A percentile compares a stretch with the other conserved stretches of the same genome.
Evolutionary conservation across 768 basidiomycete genomes (phyloP).

Genomic region (Lentinula sp.): DNA sequence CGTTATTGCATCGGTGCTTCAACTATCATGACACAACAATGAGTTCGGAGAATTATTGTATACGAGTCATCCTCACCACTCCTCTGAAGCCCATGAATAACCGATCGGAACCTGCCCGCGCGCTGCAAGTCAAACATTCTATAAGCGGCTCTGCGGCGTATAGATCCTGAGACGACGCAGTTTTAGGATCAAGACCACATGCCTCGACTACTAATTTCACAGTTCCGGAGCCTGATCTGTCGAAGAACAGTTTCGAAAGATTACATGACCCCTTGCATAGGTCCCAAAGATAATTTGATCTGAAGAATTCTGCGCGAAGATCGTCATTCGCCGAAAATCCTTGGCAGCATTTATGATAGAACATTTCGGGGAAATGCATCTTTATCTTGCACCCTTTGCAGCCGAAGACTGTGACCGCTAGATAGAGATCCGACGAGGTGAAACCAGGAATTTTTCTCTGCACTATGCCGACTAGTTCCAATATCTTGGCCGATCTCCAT

Average conservation of each 20-base stretch:
- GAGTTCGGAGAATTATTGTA: not conserved
- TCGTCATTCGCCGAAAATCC: not conserved
- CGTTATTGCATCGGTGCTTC: not conserved
- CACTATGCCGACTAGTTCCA: not conserved
- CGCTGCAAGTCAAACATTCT: not conserved
- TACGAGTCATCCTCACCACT: not conserved
- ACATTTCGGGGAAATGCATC: not conserved
- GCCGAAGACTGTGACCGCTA: not conserved
- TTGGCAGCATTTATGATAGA: not conserved
- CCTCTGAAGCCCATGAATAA: not conserved
- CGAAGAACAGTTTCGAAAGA: not conserved
- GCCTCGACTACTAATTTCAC: not conserved
- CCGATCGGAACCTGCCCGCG: not conserved
- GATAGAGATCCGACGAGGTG: not conserved
- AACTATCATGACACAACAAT: not conserved
- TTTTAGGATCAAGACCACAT: not conserved
- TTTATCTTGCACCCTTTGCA: not conserved
- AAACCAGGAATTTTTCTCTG: not conserved
- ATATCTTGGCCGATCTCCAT: not conserved
- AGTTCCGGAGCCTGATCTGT: not conserved
- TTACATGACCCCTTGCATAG: not conserved
- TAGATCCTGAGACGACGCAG: not conserved
- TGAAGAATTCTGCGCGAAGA: too few species aligned
- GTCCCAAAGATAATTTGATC: too few species aligned
- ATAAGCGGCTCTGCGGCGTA: not conserved